Evolutionary conservation across 768 basidiomycete genomes (phyloP).

Genomic region (Russula abietina): DNA sequence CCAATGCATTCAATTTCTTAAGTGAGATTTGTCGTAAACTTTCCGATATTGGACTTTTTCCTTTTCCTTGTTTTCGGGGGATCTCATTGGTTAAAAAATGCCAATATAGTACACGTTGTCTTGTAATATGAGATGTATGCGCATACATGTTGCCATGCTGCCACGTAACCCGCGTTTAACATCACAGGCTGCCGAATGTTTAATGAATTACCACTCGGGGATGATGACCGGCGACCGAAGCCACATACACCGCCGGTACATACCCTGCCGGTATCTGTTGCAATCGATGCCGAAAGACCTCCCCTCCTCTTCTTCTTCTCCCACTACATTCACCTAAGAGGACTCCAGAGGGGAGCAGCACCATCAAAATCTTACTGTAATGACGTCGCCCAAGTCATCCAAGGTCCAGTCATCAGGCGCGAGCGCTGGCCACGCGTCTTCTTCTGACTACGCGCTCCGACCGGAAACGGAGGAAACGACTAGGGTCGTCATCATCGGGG

Average conservation of each 20-base stretch:
- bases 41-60: background rate
- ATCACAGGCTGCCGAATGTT: too few species aligned
- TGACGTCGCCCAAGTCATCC: background rate
- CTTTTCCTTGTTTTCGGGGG: background rate
- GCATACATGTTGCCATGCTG: background rate
- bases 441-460: slow-evolving; percentile 1
- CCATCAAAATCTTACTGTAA: background rate
- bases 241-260: too few species aligned
- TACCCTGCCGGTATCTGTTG: too few species aligned
- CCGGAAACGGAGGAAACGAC: slow-evolving; percentile 16
- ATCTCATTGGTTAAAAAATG: background rate
- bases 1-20: slow-evolving; percentile 8
- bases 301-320: background rate
- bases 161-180: background rate
- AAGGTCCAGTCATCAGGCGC: background rate
- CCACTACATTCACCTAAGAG: background rate
- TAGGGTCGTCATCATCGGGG: slow-evolving; percentile 28
- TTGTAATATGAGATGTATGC: background rate
- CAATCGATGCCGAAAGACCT: background rate
- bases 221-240: too few species aligned
- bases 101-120: background rate
- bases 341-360: background rate
- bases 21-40: background rate
- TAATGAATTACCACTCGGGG: too few species aligned
- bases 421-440: too few species aligned